Evolutionary conservation across 345 rosid genomes (phyloP).

Genomic region (Firmiana major): DNA sequence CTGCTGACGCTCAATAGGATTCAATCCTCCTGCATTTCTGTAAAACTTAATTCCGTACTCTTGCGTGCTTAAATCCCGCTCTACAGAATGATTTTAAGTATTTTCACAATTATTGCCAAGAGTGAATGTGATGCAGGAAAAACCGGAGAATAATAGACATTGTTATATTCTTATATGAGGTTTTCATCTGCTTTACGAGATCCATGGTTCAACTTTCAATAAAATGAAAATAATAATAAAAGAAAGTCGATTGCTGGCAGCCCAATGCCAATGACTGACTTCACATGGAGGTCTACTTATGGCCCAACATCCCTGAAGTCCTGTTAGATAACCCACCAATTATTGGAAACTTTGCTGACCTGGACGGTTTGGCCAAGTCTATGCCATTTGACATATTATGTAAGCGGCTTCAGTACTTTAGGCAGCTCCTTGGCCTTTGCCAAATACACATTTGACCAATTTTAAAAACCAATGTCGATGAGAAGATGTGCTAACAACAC

Average conservation of each 20-base stretch:
- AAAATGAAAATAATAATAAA: no score
- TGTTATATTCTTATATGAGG: no score
- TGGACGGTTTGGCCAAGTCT: not conserved
- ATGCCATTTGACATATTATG: not conserved
- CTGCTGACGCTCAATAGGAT: no score
- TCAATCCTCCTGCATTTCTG: not conserved
- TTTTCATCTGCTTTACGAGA: not conserved
- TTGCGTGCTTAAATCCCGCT: not conserved
- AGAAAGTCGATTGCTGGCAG: not conserved
- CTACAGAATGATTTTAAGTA: not conserved
- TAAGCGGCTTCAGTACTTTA: not conserved
- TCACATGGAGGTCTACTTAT: not conserved
- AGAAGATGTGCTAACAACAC: not conserved
- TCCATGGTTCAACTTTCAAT: not conserved
- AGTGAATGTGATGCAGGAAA: not conserved
- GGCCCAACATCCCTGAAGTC: not conserved
- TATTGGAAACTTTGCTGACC: not conserved
- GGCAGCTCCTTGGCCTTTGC: not conserved
- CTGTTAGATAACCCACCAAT: not conserved
- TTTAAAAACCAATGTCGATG: not conserved
- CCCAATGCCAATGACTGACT: not conserved
- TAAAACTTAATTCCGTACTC: no score
- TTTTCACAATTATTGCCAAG: not conserved
- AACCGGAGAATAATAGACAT: not conserved
- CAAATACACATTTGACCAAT: not conserved